A percentile compares a stretch with the other conserved stretches of the same genome.
These are phyloP conservation scores for Rhizopus delemar DNA, from an alignment of 371 early-diverging fungal genomes.

Conservation along the genomic window DNA sequence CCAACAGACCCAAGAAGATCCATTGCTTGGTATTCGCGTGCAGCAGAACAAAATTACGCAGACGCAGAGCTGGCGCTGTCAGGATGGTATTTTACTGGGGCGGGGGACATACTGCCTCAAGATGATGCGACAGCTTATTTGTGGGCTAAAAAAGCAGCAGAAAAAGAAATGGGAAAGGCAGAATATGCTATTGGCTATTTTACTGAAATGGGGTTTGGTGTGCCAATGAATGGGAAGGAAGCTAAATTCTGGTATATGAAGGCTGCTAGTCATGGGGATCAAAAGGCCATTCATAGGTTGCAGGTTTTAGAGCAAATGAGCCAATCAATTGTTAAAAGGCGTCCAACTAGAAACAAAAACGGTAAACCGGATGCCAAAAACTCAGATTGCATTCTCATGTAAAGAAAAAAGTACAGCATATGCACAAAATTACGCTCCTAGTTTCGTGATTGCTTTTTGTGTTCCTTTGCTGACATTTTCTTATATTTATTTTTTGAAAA, in stretches of 20 bases:
- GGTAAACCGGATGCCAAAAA: constrained; percentile 30
- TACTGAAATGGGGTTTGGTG: constrained; percentile 81
- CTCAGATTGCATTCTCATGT: constrained; percentile 39
- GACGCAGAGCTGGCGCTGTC: constrained; percentile 82
- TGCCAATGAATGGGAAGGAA: constrained; percentile 61
- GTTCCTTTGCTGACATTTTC: too few species aligned
- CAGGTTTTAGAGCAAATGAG: constrained; percentile 61
- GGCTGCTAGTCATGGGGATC: constrained; percentile 74
- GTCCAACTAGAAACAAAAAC: constrained; percentile 34
- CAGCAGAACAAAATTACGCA: constrained; percentile 81
- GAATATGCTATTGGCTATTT: constrained; percentile 86
- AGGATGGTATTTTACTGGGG: constrained; percentile 88
- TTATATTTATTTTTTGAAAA: too few species aligned
- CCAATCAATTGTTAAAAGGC: constrained; percentile 18
- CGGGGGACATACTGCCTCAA: constrained; percentile 67
- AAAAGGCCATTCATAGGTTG: constrained; percentile 66
- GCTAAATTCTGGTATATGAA: constrained; percentile 73
- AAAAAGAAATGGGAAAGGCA: constrained; percentile 74
- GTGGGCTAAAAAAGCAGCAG: constrained; percentile 86
- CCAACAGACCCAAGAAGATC: constrained; percentile 82
- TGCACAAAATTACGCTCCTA: too few species aligned
- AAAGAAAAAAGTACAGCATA: constrained; percentile 1
- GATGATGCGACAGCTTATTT: constrained; percentile 81
- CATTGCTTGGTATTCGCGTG: constrained; percentile 95
- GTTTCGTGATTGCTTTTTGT: too few species aligned